A percentile compares a stretch with the other conserved stretches of the same genome.
Evolutionary conservation across 768 basidiomycete genomes (phyloP).

Genomic region (Psilocybe tampanensis): DNA sequence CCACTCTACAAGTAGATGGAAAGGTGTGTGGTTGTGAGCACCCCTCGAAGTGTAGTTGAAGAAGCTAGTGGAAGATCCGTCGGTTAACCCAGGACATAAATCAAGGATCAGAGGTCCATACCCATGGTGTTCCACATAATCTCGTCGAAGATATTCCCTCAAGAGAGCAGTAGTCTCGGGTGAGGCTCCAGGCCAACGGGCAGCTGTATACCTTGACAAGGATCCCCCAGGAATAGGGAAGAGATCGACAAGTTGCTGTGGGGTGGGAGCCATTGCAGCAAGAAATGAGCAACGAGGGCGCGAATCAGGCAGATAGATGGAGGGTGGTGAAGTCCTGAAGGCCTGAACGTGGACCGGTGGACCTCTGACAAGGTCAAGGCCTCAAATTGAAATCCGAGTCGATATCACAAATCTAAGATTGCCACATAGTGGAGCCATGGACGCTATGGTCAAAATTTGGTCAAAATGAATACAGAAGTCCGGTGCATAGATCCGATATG

Average conservation of each 20-base stretch:
- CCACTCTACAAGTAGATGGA: constrained; percentile 13
- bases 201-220: constrained; percentile 5
- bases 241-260: constrained; percentile 1
- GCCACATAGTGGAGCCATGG: no score
- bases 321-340: neutral
- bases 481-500: no score
- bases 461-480: no score
- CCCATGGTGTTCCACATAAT: constrained; percentile 12
- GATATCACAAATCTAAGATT: no score
- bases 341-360: no score
- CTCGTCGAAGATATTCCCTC: constrained; percentile 4
- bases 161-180: constrained; percentile 6
- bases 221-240: constrained; percentile 2
- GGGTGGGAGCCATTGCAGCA: neutral
- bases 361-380: no score
- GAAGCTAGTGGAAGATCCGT: neutral
- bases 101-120: constrained; percentile 1
- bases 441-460: no score
- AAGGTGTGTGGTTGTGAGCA: constrained; percentile 10
- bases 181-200: constrained; percentile 11
- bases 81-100: constrained; percentile 5
- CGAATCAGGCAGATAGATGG: neutral
- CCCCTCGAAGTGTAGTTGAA: constrained; percentile 1
- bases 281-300: neutral
- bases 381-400: no score